Percentiles rank a stretch among this genome's conserved stretches.
Conservation (phyloP, 305 asterid species). For the Euphrasia arctica region DNA sequence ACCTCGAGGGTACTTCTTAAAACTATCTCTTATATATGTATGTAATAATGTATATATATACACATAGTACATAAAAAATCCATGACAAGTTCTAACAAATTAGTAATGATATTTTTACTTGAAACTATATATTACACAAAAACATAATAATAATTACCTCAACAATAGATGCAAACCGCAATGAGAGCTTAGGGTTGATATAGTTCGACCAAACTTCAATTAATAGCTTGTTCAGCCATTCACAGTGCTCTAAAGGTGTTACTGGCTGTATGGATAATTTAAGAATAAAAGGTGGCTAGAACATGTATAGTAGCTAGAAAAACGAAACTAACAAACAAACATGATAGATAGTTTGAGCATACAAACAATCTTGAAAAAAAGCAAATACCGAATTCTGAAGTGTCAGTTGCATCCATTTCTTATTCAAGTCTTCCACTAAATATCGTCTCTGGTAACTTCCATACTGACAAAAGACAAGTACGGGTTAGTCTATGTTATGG, state of each 20-base stretch:
- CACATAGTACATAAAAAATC: not conserved
- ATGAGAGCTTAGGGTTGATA: slow-evolving; percentile 78
- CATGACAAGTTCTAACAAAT: not conserved
- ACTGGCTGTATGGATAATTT: slow-evolving; percentile 44
- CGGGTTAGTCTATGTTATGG: slow-evolving; percentile 1
- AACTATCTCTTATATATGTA: too few relatives aligned
- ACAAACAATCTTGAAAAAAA: slow-evolving; percentile 2
- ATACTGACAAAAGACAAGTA: slow-evolving; percentile 45
- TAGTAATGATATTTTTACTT: not conserved
- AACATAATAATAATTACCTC: slow-evolving; percentile 48
- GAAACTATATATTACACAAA: not conserved
- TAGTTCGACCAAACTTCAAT: slow-evolving; percentile 77
- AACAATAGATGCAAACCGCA: slow-evolving; percentile 73
- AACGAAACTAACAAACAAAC: not conserved
- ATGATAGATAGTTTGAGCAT: not conserved
- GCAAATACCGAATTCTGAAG: slow-evolving; percentile 55
- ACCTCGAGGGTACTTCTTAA: too few relatives aligned
- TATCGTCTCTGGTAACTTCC: slow-evolving; percentile 64
- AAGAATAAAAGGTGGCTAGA: slow-evolving; percentile 21
- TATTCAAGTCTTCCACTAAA: slow-evolving; percentile 74
- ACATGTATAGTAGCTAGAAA: not conserved
- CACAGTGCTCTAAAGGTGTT: slow-evolving; percentile 94
- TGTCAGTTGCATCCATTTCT: slow-evolving; percentile 84
- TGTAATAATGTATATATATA: too few relatives aligned
- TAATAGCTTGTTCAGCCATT: slow-evolving; percentile 92